Percentiles rank a stretch among this genome's conserved stretches.
Evolutionary conservation across 371 early-diverging fungal species (phyloP).

Genomic region (Antonospora locustae): DNA sequence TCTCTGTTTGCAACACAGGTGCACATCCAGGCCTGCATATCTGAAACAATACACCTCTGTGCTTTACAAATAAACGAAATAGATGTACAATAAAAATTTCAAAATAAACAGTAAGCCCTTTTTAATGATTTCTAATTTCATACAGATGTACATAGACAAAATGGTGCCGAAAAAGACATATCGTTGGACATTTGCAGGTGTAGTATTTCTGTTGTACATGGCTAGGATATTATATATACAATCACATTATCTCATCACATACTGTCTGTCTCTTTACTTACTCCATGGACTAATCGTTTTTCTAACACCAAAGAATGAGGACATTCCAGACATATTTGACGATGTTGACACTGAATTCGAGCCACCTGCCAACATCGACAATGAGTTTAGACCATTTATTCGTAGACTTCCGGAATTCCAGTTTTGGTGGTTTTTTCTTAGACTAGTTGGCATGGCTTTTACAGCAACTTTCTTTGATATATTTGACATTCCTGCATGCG

Average conservation of each 20-base stretch:
- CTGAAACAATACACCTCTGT: no score
- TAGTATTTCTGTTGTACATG: constrained; percentile 35
- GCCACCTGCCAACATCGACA: constrained; percentile 57
- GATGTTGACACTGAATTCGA: constrained; percentile 41
- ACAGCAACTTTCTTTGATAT: constrained; percentile 52
- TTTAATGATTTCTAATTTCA: constrained; percentile 23
- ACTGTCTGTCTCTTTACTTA: constrained; percentile 50
- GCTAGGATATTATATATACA: constrained; percentile 26
- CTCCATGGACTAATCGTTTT: constrained; percentile 53
- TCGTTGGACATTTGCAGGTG: constrained; percentile 41
- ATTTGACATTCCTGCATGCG: constrained; percentile 92
- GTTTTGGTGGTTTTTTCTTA: constrained; percentile 64
- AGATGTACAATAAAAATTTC: no score
- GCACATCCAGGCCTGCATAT: no score
- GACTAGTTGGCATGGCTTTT: constrained; percentile 25
- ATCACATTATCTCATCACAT: constrained; percentile 48
- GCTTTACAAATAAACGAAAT: no score
- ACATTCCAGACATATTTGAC: constrained; percentile 54
- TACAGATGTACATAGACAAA: constrained; percentile 49
- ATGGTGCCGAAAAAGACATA: constrained; percentile 21
- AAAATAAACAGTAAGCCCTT: no score
- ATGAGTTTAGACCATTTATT: constrained; percentile 91
- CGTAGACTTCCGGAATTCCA: constrained; percentile 95
- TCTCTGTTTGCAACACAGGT: no score
- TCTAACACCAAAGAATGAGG: constrained; percentile 51